Evolutionary conservation across 2,329 filamentous ascomycete species (phyloP).

Genomic region (Plenodomus lindquistii): DNA sequence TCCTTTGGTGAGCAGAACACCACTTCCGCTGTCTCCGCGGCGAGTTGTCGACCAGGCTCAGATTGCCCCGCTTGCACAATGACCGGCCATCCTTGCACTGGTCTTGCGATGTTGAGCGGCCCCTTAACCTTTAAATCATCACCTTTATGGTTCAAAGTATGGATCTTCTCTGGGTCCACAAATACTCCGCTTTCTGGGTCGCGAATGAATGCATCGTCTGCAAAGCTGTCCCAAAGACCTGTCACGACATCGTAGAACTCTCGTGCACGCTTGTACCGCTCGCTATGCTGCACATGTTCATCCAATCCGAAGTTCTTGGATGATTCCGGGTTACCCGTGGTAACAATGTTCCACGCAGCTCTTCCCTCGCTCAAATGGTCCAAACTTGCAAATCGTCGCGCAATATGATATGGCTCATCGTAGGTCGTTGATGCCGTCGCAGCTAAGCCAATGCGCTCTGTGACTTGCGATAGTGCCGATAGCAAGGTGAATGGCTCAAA

Average conservation of each 20-base stretch:
- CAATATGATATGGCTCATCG: slow-evolving; percentile 68
- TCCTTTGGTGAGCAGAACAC: slow-evolving; percentile 57
- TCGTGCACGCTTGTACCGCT: slow-evolving; percentile 68
- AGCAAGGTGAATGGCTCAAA: slow-evolving; percentile 71
- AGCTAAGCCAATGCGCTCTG: slow-evolving; percentile 70
- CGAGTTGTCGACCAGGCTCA: slow-evolving; percentile 56
- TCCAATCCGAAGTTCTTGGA: slow-evolving; percentile 63
- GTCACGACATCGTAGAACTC: slow-evolving; percentile 71
- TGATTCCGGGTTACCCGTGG: slow-evolving; percentile 67
- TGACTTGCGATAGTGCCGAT: slow-evolving; percentile 64
- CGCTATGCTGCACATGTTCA: slow-evolving; percentile 64
- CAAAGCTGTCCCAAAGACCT: slow-evolving; percentile 69
- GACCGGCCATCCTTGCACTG: slow-evolving; percentile 60
- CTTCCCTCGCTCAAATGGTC: slow-evolving; percentile 68
- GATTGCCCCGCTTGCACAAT: slow-evolving; percentile 61
- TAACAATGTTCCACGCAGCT: slow-evolving; percentile 56
- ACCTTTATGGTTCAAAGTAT: slow-evolving; percentile 57
- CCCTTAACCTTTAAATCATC: slow-evolving; percentile 52
- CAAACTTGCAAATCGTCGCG: slow-evolving; percentile 63
- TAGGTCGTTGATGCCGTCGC: slow-evolving; percentile 69
- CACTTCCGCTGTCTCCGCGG: slow-evolving; percentile 58
- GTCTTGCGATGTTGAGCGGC: slow-evolving; percentile 57
- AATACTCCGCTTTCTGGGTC: slow-evolving; percentile 62
- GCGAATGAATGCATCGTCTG: slow-evolving; percentile 65
- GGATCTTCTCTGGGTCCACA: slow-evolving; percentile 58